These are phyloP conservation scores for Marsdenia floribunda DNA, from an alignment of 257 asterid species.

Conservation along the genomic window DNA sequence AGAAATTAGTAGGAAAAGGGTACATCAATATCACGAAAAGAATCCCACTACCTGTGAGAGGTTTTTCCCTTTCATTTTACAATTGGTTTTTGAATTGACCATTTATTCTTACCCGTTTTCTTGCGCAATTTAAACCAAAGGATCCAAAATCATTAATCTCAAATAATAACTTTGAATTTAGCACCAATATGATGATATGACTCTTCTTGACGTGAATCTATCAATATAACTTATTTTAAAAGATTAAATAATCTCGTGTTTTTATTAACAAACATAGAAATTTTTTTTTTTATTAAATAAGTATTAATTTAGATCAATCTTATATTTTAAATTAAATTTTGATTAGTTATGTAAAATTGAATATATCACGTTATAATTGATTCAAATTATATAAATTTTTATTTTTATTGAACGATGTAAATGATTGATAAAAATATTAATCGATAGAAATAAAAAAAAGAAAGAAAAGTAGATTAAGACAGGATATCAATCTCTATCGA, in stretches of 20 bases:
- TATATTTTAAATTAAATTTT: no score
- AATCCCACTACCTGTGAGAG: slow-evolving; percentile 4
- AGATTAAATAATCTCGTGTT: no score
- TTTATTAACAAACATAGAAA: slow-evolving; percentile 21
- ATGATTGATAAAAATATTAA: slow-evolving; percentile 20
- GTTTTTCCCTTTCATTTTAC: neutral
- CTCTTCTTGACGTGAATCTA: no score
- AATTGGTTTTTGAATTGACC: neutral
- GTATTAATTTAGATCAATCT: no score
- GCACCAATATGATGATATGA: neutral
- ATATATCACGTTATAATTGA: no score
- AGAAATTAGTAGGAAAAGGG: neutral
- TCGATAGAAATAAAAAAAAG: slow-evolving; percentile 13
- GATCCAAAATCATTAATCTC: neutral
- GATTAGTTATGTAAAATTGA: no score
- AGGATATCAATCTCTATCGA: neutral
- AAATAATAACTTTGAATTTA: neutral
- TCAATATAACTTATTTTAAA: no score
- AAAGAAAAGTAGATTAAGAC: slow-evolving; percentile 3
- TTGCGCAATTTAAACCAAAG: neutral
- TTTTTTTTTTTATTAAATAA: no score
- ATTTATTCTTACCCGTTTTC: neutral
- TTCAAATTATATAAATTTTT: no score
- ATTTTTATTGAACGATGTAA: no score
- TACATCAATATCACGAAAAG: slow-evolving; percentile 10